These are phyloP conservation scores for Yarrowia galli DNA, from an alignment of 1,139 yeast genomes.

Conservation along the genomic window DNA sequence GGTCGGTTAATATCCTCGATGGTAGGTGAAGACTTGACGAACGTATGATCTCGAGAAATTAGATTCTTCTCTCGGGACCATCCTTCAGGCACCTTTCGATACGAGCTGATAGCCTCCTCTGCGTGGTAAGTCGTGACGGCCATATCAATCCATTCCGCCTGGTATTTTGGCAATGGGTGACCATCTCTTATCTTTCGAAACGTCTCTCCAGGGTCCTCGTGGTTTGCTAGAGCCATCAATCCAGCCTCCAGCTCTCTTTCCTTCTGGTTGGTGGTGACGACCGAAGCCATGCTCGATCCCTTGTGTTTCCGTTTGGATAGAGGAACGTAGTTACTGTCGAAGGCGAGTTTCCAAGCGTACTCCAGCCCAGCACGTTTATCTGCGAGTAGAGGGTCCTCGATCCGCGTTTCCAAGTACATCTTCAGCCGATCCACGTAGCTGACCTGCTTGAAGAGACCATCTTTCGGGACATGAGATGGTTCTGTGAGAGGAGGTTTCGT, in stretches of 20 bases:
- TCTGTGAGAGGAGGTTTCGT: neutral
- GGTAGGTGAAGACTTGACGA: conserved; percentile 17
- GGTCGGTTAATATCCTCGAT: conserved; percentile 29
- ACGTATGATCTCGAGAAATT: conserved; percentile 14
- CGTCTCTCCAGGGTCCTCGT: neutral
- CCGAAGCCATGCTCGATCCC: neutral
- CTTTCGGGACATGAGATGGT: neutral
- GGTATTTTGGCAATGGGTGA: neutral
- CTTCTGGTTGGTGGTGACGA: neutral
- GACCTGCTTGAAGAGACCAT: neutral
- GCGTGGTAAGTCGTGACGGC: neutral
- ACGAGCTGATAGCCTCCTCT: conserved; percentile 7
- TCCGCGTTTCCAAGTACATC: conserved; percentile 18
- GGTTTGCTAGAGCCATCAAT: neutral
- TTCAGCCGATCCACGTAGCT: neutral
- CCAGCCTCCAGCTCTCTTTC: neutral
- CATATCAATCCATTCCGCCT: conserved; percentile 1
- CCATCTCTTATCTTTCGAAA: neutral
- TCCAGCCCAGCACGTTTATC: neutral
- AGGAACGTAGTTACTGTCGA: neutral
- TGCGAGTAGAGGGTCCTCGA: conserved; percentile 14
- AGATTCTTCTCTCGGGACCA: conserved; percentile 22
- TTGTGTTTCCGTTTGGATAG: neutral
- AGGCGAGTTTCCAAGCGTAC: conserved; percentile 7
- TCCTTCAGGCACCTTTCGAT: conserved; percentile 6